Percentiles rank a stretch among this genome's conserved stretches.
Evolutionary conservation across 2,329 filamentous ascomycete species (phyloP).

Genomic region (Colletotrichum sp.): DNA sequence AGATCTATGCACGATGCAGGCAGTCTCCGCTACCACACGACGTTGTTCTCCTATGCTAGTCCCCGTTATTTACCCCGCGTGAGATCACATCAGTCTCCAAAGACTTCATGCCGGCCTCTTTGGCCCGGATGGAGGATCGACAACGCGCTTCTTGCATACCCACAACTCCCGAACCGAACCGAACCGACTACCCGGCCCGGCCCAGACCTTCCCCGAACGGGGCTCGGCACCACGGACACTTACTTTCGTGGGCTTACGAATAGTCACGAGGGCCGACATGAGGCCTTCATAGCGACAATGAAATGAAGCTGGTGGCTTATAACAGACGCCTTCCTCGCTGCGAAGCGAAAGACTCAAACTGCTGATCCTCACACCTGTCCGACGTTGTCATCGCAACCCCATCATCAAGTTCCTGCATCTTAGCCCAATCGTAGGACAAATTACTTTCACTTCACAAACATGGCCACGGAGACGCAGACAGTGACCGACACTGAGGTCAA

Average conservation of each 20-base stretch:
- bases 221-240: neutral
- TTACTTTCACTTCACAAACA: neutral
- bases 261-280: neutral
- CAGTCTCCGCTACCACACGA: neutral
- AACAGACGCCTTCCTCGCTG: neutral
- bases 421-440: fast-evolving
- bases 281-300: neutral
- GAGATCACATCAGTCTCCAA: neutral
- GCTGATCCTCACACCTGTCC: neutral
- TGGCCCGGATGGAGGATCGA: neutral
- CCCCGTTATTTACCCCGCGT: neutral
- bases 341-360: fast-evolving
- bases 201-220: neutral
- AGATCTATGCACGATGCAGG: fast-evolving
- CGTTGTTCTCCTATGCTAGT: neutral
- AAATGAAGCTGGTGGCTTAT: neutral
- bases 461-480: conserved; percentile 16
- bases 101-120: neutral
- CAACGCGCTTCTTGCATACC: too few species aligned
- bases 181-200: neutral
- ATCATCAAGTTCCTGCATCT: neutral
- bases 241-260: neutral
- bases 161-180: neutral
- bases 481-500: neutral
- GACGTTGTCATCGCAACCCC: neutral